Percentiles rank a stretch among this genome's conserved stretches.
Conservation (phyloP, 78 protist species). For the Dictyostelium capitatum region DNA sequence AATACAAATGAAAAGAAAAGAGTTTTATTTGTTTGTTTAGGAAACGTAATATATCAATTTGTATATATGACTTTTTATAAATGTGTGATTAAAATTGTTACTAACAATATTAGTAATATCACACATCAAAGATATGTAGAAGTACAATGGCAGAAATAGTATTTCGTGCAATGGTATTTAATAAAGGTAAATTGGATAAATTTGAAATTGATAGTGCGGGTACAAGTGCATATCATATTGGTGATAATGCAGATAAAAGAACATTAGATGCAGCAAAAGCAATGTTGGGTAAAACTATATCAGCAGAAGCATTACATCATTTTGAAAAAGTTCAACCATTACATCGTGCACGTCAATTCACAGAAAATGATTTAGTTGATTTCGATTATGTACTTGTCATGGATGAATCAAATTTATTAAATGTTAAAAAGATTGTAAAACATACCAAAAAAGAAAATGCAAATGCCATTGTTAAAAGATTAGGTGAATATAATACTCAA, state of each 20-base stretch:
- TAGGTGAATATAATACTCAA: conserved; percentile 48
- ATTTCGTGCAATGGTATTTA: conserved; percentile 22
- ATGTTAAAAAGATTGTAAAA: conserved; percentile 13
- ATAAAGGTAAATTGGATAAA: conserved; percentile 5
- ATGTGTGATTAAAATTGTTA: not conserved
- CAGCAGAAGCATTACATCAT: conserved; percentile 32
- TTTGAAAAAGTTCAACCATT: conserved; percentile 30
- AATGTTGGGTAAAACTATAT: not conserved
- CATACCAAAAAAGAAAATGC: not conserved
- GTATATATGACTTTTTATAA: not conserved
- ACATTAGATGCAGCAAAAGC: conserved; percentile 16
- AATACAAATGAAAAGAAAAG: not conserved
- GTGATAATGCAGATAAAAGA: conserved; percentile 59
- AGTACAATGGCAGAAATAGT: conserved; percentile 45
- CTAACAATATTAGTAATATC: no score
- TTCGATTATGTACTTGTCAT: conserved; percentile 66
- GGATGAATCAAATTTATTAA: conserved; percentile 62
- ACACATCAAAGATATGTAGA: conserved; percentile 17
- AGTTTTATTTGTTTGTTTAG: conserved; percentile 75
- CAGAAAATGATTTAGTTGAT: conserved; percentile 1
- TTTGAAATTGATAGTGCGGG: conserved; percentile 54
- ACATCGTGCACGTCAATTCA: conserved; percentile 48
- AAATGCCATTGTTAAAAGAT: conserved; percentile 18
- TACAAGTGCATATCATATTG: conserved; percentile 69
- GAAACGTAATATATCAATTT: conserved; percentile 11